Base-by-base conservation (phyloP, 345 rosid species). In the Nasturtium officinale region DNA sequence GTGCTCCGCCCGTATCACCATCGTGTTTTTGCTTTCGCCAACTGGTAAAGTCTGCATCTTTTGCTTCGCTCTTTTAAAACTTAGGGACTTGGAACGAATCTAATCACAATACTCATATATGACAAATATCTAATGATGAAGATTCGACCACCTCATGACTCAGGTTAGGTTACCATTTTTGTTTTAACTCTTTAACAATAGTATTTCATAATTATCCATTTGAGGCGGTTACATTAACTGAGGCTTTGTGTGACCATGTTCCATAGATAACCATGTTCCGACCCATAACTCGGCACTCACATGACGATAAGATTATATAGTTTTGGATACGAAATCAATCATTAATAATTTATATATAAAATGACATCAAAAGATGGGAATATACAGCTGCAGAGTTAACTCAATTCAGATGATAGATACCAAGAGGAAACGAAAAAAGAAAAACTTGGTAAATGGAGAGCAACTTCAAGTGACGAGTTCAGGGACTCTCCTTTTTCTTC, bases 11-110 rank as follows among this genome's bases (percentile, higher is more conserved):
- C 80, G 79, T 20, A 87, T 61, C 69, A 83, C 83, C 66, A 72
- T 94, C 11, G 82, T 78, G 16, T 81, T 76, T 63, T 82, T 74
- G 82, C 77, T 80, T 17, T 83, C 84, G 63, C 75, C 78, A 0
- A 77, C 78, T 0, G 87, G 73, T 72, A 83, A 81, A 79, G 83
- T 8, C 53, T 47, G 13, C 50, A 35, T 45, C 2, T 7, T 18
- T 2, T 29, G 0, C 2, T 43, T 32, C 3, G 33, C 40, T 62
- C 48, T 26, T 26, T 26, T 2, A 26, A n/a, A n/a, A n/a, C n/a
- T n/a, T n/a, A n/a, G n/a, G n/a, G 28, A 26, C 28, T 26, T 3
- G 2, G 28, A 26, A 26, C 28, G 3, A 26, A 26, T 26, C 28
- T 2, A 26, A 26, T 26, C 3, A 26, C 28, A 26, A 26, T 26